Evolutionary conservation across 345 rosid genomes (phyloP).

Genomic region (Luvunga scandens): DNA sequence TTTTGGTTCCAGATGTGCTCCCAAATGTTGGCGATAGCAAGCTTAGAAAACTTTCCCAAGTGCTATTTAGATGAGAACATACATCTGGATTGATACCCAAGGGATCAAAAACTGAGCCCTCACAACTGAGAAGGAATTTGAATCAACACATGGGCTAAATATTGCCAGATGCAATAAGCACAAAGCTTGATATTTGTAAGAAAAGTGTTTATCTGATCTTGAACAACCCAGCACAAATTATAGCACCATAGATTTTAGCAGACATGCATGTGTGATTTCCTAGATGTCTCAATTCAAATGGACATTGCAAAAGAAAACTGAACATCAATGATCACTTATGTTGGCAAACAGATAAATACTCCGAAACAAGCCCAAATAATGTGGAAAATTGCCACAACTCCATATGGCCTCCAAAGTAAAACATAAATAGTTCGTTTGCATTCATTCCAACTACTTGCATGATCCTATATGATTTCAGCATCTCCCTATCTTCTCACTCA

Average conservation of each 20-base stretch:
- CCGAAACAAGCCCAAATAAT: neutral
- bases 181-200: too few species aligned
- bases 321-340: too few species aligned
- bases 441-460: neutral
- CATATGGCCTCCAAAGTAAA: neutral
- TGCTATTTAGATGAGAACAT: conserved; percentile 39
- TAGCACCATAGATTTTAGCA: neutral
- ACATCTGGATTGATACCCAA: conserved; percentile 64
- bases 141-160: conserved; percentile 30
- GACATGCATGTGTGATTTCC: neutral
- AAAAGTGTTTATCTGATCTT: neutral
- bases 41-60: conserved; percentile 57
- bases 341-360: neutral
- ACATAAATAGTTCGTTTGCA: neutral
- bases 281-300: neutral
- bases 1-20: conserved; percentile 61
- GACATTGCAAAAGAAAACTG: neutral
- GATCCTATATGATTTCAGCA: neutral
- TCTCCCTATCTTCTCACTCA: conserved; percentile 1
- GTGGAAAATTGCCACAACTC: neutral
- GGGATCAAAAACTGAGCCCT: conserved; percentile 71
- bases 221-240: neutral
- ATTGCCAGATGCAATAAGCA: neutral
- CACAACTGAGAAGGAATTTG: conserved; percentile 42
- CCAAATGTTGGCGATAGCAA: conserved; percentile 52